Percentiles rank a stretch among this genome's conserved stretches.
These are phyloP conservation scores for Penicillium sp. DNA, from an alignment of 2,329 filamentous ascomycete species.

Conservation along the genomic window DNA sequence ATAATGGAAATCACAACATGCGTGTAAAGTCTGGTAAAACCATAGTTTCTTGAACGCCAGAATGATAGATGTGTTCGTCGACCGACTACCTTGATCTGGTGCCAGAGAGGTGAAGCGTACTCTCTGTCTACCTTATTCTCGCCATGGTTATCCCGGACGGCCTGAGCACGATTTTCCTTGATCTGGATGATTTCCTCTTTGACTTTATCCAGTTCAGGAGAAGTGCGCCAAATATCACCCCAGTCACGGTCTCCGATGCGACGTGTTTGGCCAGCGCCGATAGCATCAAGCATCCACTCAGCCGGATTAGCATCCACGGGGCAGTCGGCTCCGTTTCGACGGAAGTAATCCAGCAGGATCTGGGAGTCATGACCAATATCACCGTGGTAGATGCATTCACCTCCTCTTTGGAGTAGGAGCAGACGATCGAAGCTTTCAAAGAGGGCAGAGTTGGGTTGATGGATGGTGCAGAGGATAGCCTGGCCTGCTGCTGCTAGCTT, in stretches of 20 bases:
- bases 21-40: conserved; percentile 83
- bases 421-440: conserved; percentile 59
- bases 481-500: conserved; percentile 60
- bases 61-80: conserved; percentile 72
- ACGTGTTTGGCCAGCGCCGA: conserved; percentile 70
- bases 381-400: conserved; percentile 55
- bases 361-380: conserved; percentile 52
- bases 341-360: conserved; percentile 53
- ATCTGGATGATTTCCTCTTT: conserved; percentile 67
- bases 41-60: conserved; percentile 85
- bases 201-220: conserved; percentile 64
- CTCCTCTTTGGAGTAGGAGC: conserved; percentile 54
- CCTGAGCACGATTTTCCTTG: conserved; percentile 59
- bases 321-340: conserved; percentile 52
- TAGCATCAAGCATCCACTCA: conserved; percentile 55
- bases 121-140: conserved; percentile 61
- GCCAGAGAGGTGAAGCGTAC: conserved; percentile 74
- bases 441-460: conserved; percentile 57
- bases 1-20: conserved; percentile 75
- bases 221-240: conserved; percentile 75
- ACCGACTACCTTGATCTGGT: conserved; percentile 75
- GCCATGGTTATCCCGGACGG: conserved; percentile 40
- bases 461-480: conserved; percentile 60
- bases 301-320: conserved; percentile 52
- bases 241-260: conserved; percentile 74